These are phyloP conservation scores for Boeremia lycopersici DNA, from an alignment of 2,329 filamentous ascomycete genomes.

Conservation along the genomic window DNA sequence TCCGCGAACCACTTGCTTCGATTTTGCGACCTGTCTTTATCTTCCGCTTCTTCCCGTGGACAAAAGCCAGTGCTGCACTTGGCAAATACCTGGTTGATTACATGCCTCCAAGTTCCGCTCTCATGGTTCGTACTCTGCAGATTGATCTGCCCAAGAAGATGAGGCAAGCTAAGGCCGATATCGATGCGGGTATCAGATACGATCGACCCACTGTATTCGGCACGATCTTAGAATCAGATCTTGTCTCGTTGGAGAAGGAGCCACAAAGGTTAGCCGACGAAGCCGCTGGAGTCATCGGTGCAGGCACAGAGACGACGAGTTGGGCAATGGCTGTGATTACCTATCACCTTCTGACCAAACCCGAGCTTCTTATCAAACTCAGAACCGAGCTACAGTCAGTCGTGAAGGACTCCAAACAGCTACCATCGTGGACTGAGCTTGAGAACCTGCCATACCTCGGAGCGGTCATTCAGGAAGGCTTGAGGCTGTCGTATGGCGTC, in stretches of 20 bases:
- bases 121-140: slow-evolving; percentile 34
- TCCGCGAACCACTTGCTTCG: slow-evolving; percentile 27
- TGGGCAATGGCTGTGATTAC: slow-evolving; percentile 35
- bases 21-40: slow-evolving; percentile 30
- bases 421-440: slow-evolving; percentile 27
- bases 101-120: slow-evolving; percentile 25
- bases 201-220: slow-evolving; percentile 33
- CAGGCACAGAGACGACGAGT: slow-evolving; percentile 44
- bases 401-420: slow-evolving; percentile 20
- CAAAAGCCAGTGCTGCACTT: slow-evolving; percentile 24
- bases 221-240: slow-evolving; percentile 23
- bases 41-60: slow-evolving; percentile 34
- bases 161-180: slow-evolving; percentile 26
- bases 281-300: slow-evolving; percentile 39
- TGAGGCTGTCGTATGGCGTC: slow-evolving; percentile 36
- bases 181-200: slow-evolving; percentile 31
- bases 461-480: slow-evolving; percentile 41
- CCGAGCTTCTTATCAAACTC: slow-evolving; percentile 27
- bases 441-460: slow-evolving; percentile 41
- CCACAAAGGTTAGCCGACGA: slow-evolving; percentile 40
- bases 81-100: slow-evolving; percentile 27
- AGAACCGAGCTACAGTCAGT: slow-evolving; percentile 31
- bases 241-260: slow-evolving; percentile 26
- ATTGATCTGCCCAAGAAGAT: slow-evolving; percentile 34
- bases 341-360: slow-evolving; percentile 38